A percentile compares a stretch with the other conserved stretches of the same genome.
These are phyloP conservation scores for Gentiana straminea DNA, from an alignment of 257 asterid genomes.

Conservation along the genomic window DNA sequence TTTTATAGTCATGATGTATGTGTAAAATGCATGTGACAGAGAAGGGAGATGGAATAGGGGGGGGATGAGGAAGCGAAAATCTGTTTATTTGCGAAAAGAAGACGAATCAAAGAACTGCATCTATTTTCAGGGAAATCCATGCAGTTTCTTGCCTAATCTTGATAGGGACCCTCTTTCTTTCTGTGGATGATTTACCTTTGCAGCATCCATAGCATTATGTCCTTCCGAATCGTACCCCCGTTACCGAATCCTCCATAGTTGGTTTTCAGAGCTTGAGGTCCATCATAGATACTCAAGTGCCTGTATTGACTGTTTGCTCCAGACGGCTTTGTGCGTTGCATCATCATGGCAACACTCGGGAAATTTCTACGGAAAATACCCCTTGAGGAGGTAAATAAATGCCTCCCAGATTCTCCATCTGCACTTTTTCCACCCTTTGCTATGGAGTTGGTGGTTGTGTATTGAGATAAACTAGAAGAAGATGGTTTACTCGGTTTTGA, in stretches of 20 bases:
- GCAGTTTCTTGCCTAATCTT: too few species aligned
- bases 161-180: too few species aligned
- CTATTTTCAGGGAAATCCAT: too few species aligned
- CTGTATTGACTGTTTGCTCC: conserved; percentile 45
- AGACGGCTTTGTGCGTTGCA: conserved; percentile 36
- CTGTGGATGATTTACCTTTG: conserved; percentile 14
- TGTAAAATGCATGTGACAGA: too few species aligned
- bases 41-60: too few species aligned
- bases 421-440: conserved; percentile 19
- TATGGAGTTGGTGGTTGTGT: conserved; percentile 16
- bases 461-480: conserved; percentile 17
- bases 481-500: conserved; percentile 21
- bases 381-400: conserved; percentile 42
- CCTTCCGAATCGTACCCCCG: conserved; percentile 44
- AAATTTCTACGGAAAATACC: conserved; percentile 35
- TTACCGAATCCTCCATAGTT: conserved; percentile 22
- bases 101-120: too few species aligned
- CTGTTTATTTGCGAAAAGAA: too few species aligned
- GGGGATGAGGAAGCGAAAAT: too few species aligned
- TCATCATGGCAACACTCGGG: conserved; percentile 40
- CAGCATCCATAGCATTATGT: conserved; percentile 51
- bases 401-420: conserved; percentile 46
- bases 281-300: conserved; percentile 25
- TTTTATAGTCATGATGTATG: too few species aligned
- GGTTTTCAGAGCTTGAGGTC: conserved; percentile 22